Evolutionary conservation across 495 filamentous ascomycete genomes (phyloP).

Genomic region (Neurospora sp.): DNA sequence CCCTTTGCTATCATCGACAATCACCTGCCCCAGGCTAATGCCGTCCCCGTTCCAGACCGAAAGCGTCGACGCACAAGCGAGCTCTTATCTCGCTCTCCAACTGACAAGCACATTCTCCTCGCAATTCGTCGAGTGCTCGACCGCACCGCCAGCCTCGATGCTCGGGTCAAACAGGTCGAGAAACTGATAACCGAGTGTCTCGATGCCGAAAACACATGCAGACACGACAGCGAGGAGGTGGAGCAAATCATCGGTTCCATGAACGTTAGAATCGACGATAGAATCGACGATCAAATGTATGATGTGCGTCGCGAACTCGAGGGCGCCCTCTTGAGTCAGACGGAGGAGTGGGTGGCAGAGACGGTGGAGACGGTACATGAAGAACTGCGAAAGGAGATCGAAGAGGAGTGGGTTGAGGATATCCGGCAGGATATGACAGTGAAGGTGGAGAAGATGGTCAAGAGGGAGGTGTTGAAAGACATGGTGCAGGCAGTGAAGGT

Average conservation of each 20-base stretch:
- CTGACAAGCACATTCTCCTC: neutral
- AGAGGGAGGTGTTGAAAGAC: too few relatives aligned
- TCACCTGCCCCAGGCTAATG: neutral
- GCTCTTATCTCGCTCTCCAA: neutral
- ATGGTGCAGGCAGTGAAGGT: too few relatives aligned
- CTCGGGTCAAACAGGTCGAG: neutral
- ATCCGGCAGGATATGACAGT: neutral
- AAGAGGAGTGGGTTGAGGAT: neutral
- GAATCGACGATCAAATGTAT: neutral
- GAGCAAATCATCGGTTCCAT: neutral
- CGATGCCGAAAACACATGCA: neutral
- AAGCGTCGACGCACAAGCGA: neutral
- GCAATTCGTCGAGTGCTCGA: neutral
- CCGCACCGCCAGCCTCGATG: neutral
- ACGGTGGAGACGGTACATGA: neutral
- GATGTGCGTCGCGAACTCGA: neutral
- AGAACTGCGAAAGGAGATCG: neutral
- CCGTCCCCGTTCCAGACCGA: neutral
- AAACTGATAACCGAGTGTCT: neutral
- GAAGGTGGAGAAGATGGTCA: too few relatives aligned
- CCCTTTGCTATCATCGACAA: neutral
- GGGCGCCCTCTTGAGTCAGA: neutral
- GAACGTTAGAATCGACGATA: neutral
- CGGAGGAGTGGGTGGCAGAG: neutral
- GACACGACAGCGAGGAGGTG: neutral